Percentiles rank a stretch among this genome's conserved stretches.
phyloP scores from a whole-genome alignment of 176 grass and related monocot genomes.

The Eragrostis curvula region DNA sequence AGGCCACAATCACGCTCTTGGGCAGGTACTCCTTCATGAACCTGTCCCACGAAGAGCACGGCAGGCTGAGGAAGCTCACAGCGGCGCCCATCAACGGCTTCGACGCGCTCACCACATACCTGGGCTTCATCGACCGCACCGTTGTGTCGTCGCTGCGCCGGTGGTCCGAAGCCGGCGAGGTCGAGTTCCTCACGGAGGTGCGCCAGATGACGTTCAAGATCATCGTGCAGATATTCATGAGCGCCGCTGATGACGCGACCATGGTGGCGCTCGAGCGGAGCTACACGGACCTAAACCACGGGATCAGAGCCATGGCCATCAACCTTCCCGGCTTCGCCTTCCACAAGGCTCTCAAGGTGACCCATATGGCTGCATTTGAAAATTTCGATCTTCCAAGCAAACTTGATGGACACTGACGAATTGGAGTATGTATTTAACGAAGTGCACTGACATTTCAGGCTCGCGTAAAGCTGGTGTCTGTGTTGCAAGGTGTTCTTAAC shows the following conservation, averaged over 20 bases:
- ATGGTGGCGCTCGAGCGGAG: conserved; percentile 59
- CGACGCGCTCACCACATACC: conserved; percentile 76
- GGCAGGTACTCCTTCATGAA: conserved; percentile 69
- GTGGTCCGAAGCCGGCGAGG: conserved; percentile 33
- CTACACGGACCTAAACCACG: conserved; percentile 88
- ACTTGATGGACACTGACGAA: no score
- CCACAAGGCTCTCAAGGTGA: conserved; percentile 49
- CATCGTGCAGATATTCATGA: conserved; percentile 79
- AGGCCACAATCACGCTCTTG: conserved; percentile 70
- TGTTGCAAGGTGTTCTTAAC: conserved; percentile 64
- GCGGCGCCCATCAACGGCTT: conserved; percentile 77
- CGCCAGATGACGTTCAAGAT: conserved; percentile 75
- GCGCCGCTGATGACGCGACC: conserved; percentile 47
- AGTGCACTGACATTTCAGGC: conserved; percentile 27
- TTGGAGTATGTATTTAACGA: no score
- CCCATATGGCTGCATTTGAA: no score
- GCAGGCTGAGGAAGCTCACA: conserved; percentile 65
- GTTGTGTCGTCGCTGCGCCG: conserved; percentile 51
- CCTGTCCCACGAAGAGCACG: conserved; percentile 77
- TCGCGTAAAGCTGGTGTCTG: conserved; percentile 55
- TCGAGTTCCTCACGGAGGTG: conserved; percentile 74
- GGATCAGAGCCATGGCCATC: conserved; percentile 87
- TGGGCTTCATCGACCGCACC: conserved; percentile 71
- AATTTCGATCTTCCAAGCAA: no score
- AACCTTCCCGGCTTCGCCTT: conserved; percentile 84